phyloP scores from a whole-genome alignment of 2,329 filamentous ascomycete genomes.

The Trematosphaeria pertusa region DNA sequence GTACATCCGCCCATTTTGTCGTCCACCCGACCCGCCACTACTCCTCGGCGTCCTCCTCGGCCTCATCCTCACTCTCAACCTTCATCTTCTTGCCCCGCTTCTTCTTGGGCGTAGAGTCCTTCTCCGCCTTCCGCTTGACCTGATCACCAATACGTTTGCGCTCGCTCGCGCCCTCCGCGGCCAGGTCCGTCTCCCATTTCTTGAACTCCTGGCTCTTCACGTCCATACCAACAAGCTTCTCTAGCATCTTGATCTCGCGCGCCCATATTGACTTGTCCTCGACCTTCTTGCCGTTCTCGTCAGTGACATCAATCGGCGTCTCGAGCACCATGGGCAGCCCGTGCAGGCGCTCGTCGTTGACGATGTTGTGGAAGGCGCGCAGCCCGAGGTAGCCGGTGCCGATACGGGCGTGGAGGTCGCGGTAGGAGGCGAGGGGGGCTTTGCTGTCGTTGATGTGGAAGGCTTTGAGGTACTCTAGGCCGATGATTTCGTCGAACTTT shows the following conservation, averaged over 20 bases:
- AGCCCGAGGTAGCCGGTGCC: slow-evolving; percentile 93
- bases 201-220: slow-evolving; percentile 75
- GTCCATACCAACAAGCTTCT: slow-evolving; percentile 86
- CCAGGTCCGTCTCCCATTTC: slow-evolving; percentile 68
- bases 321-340: slow-evolving; percentile 91
- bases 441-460: slow-evolving; percentile 97
- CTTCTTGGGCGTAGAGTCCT: slow-evolving; percentile 48
- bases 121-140: slow-evolving; percentile 67
- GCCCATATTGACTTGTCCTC: slow-evolving; percentile 90
- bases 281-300: slow-evolving; percentile 65
- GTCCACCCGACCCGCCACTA: no score
- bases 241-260: slow-evolving; percentile 91
- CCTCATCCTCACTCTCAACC: slow-evolving; percentile 27
- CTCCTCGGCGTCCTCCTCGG: slow-evolving; percentile 22
- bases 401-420: slow-evolving; percentile 95
- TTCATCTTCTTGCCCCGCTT: slow-evolving; percentile 49
- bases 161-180: slow-evolving; percentile 72
- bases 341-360: slow-evolving; percentile 80
- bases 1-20: no score
- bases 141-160: slow-evolving; percentile 78
- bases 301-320: slow-evolving; percentile 84
- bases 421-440: slow-evolving; percentile 79
- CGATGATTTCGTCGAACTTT: slow-evolving; percentile 79
- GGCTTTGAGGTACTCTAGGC: slow-evolving; percentile 79
- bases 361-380: slow-evolving; percentile 85